phyloP scores from a whole-genome alignment of 2,329 filamentous ascomycete species.

The Bipolaris cookei region DNA sequence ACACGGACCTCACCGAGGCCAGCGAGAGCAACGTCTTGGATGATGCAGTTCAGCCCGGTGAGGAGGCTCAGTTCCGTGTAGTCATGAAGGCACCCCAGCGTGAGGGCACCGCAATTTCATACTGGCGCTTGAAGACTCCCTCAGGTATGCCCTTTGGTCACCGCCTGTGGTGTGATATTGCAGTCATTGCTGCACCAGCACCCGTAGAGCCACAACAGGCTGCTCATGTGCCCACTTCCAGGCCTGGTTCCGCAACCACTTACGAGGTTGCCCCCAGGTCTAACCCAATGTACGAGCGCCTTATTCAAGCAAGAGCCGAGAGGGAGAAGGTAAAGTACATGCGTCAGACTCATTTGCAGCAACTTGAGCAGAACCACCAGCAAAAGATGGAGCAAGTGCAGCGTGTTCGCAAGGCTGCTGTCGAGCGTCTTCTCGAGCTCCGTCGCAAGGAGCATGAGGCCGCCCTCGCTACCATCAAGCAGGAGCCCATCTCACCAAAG shows the following conservation, averaged over 20 bases:
- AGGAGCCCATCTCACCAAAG: slow-evolving; percentile 39
- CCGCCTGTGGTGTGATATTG: slow-evolving; percentile 92
- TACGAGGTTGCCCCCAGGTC: slow-evolving; percentile 22
- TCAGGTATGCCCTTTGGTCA: slow-evolving; percentile 87
- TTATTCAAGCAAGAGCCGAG: slow-evolving; percentile 35
- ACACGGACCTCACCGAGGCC: slow-evolving; percentile 76
- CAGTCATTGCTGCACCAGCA: slow-evolving; percentile 58
- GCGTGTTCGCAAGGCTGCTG: slow-evolving; percentile 45
- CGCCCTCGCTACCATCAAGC: slow-evolving; percentile 23
- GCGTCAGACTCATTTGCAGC: slow-evolving; percentile 27
- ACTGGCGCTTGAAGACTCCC: slow-evolving; percentile 89
- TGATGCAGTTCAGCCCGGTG: slow-evolving; percentile 71
- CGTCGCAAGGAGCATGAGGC: slow-evolving; percentile 46
- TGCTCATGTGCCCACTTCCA: not conserved
- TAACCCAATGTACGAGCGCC: slow-evolving; percentile 30
- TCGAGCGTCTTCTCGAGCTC: slow-evolving; percentile 43
- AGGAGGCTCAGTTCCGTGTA: slow-evolving; percentile 81
- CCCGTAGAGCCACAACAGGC: not conserved
- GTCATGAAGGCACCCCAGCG: slow-evolving; percentile 80
- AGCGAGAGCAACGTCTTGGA: slow-evolving; percentile 82
- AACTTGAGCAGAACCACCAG: slow-evolving; percentile 31
- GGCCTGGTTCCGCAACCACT: slow-evolving; percentile 19
- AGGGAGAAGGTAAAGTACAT: slow-evolving; percentile 33
- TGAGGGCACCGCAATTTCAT: slow-evolving; percentile 83
- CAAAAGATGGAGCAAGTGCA: slow-evolving; percentile 39